These are phyloP conservation scores for Picochlorum sp. DNA, from an alignment of 139 green algal genomes.

Conservation along the genomic window DNA sequence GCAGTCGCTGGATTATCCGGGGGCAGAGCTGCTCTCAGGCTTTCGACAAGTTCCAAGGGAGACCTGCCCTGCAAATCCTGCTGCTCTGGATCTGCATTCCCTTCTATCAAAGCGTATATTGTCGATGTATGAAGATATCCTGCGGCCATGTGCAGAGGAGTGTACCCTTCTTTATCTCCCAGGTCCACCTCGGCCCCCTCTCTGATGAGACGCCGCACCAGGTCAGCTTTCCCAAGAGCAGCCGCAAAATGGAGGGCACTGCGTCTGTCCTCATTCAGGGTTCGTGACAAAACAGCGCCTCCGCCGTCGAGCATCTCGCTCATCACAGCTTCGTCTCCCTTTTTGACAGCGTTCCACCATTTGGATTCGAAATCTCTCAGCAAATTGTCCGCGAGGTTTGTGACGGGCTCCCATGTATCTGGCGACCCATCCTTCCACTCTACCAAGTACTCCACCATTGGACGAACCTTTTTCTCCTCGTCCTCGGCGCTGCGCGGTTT, in stretches of 20 bases:
- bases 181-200: slow-evolving; percentile 66
- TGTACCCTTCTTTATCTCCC: slow-evolving; percentile 78
- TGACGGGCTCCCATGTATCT: slow-evolving; percentile 49
- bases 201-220: slow-evolving; percentile 47
- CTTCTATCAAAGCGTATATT: slow-evolving; percentile 52
- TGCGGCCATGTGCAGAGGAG: slow-evolving; percentile 73
- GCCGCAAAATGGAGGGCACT: slow-evolving; percentile 79
- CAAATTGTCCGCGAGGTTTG: slow-evolving; percentile 75
- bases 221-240: slow-evolving; percentile 48
- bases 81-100: slow-evolving; percentile 52
- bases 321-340: slow-evolving; percentile 63
- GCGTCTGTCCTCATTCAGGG: slow-evolving; percentile 61
- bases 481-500: slow-evolving; percentile 24
- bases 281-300: slow-evolving; percentile 45
- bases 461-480: slow-evolving; percentile 18
- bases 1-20: slow-evolving; percentile 36
- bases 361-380: slow-evolving; percentile 71
- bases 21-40: slow-evolving; percentile 50
- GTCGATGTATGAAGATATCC: slow-evolving; percentile 60
- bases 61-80: slow-evolving; percentile 37
- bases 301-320: slow-evolving; percentile 47
- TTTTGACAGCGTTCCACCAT: slow-evolving; percentile 68
- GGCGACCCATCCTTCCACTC: slow-evolving; percentile 56
- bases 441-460: slow-evolving; percentile 62
- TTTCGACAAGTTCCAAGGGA: slow-evolving; percentile 57